Evolutionary conservation across 1,284 basidiomycete species (phyloP).

Genomic region (Golubevia sp.): DNA sequence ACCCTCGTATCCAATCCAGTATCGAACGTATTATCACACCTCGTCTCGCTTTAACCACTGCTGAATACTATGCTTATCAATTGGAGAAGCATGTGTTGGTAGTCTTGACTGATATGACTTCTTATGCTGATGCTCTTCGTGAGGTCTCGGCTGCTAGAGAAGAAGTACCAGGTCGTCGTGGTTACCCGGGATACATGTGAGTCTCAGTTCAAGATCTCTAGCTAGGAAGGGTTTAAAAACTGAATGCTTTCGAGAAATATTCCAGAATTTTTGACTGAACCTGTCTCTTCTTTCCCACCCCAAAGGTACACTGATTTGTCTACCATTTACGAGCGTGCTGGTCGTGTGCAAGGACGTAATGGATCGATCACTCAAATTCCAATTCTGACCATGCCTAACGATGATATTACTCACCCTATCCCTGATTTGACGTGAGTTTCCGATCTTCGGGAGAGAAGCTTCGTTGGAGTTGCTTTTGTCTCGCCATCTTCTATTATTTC

Average conservation of each 20-base stretch:
- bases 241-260: background rate
- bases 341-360: conserved; percentile 95
- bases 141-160: conserved; percentile 98
- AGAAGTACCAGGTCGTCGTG: conserved; percentile 98
- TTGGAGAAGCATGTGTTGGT: conserved; percentile 99
- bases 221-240: background rate
- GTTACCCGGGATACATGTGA: conserved; percentile 96
- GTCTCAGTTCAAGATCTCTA: background rate
- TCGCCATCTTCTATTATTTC: too few species aligned
- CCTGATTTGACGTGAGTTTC: conserved; percentile 77
- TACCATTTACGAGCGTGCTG: conserved; percentile 98
- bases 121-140: conserved; percentile 95
- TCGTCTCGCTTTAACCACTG: conserved; percentile 94
- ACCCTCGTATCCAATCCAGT: conserved; percentile 13
- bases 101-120: conserved; percentile 98
- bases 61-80: conserved; percentile 99
- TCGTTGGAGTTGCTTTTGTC: too few species aligned
- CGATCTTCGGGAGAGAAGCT: too few species aligned
- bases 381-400: conserved; percentile 99
- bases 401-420: conserved; percentile 99
- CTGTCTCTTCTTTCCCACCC: background rate
- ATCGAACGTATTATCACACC: conserved; percentile 99
- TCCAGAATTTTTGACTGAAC: background rate
- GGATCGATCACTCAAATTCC: conserved; percentile 99
- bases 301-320: conserved; percentile 64